phyloP scores from a whole-genome alignment of 768 basidiomycete species.

The Mycena haematopus region DNA sequence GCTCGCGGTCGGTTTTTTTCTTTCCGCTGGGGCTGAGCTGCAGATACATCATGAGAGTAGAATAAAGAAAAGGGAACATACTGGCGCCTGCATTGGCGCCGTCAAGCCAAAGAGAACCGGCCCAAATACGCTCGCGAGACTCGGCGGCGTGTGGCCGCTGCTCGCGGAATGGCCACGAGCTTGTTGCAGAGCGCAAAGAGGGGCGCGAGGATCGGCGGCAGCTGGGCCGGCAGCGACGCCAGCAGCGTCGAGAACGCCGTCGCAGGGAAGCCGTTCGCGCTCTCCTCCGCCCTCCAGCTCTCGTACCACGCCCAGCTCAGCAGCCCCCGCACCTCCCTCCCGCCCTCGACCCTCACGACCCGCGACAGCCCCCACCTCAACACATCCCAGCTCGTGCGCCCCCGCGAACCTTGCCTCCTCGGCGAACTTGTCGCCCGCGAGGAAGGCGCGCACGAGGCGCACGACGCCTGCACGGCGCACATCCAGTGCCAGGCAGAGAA shows the following conservation, averaged over 20 bases:
- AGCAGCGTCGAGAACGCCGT: neutral
- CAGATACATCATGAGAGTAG: neutral
- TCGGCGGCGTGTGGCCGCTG: constrained; percentile 89
- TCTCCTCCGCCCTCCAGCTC: constrained; percentile 83
- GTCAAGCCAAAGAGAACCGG: neutral
- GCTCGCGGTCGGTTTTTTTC: neutral
- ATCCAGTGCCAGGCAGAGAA: constrained; percentile 88
- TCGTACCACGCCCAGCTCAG: constrained; percentile 86
- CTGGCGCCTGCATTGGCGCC: neutral
- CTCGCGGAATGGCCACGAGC: constrained; percentile 83
- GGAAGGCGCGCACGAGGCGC: constrained; percentile 80
- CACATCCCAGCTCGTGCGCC: constrained; percentile 92
- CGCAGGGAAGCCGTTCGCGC: constrained; percentile 64
- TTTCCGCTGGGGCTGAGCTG: neutral
- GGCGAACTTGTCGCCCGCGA: constrained; percentile 70
- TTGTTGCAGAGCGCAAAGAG: constrained; percentile 83
- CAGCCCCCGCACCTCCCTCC: constrained; percentile 81
- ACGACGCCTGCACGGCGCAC: constrained; percentile 76
- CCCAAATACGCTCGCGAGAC: neutral
- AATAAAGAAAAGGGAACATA: neutral
- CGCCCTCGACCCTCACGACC: constrained; percentile 71
- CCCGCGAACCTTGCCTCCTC: constrained; percentile 87
- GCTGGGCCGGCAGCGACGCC: constrained; percentile 63
- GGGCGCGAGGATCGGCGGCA: constrained; percentile 68
- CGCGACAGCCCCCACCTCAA: constrained; percentile 91